Evolutionary conservation across 257 asterid genomes (phyloP), one percentile per base, ranked within the genome.

Genomic region (Perilla frutescens): DNA sequence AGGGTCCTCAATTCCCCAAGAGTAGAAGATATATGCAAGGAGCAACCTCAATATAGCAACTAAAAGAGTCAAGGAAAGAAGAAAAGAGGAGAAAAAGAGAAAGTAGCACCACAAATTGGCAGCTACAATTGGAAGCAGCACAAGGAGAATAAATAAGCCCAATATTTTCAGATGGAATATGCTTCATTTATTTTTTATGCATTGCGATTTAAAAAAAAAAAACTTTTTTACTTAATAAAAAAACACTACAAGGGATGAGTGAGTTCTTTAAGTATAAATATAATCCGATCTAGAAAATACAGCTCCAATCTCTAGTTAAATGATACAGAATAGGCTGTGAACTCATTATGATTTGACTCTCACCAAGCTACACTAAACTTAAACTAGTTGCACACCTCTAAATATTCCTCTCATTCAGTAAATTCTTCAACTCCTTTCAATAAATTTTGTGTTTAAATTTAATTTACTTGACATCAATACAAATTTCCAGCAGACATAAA

Each of bases 21-120:
- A 47, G 49, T 5, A 14, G 59, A 72, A 36, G 62, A 72, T 37
- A 29, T 39, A 29, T 62, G 63, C 71, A 62, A 44, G 31, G 26
- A 15, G 41, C 55, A 58, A 58, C 31, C 36, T 32, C 5, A 3
- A 57, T 70, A 44, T 26, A 65, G 70, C 8, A 47, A 65, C 1
- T 13, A 40, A 62, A 62, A 2, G 68, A 15, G 31, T 58, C 40
- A 9, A 5, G 44, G 65, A 59, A 59, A 11, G 10, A 12, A 48
- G 6, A 12, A 44, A 4, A 44, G 49, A 44, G 49, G 7, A 40
- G 44, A 40, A 15, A 55, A 7, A 20, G 62, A 6, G 13, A 55
- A 55, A 7, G 2, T 56, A 26, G 62, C 36, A 8, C 15, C 13
- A 1, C 26, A 20, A 20, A 20, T 20, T 20, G 26, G 26, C 26